phyloP scores from a whole-genome alignment of 768 basidiomycete genomes.

The Clavaria fumosa region DNA sequence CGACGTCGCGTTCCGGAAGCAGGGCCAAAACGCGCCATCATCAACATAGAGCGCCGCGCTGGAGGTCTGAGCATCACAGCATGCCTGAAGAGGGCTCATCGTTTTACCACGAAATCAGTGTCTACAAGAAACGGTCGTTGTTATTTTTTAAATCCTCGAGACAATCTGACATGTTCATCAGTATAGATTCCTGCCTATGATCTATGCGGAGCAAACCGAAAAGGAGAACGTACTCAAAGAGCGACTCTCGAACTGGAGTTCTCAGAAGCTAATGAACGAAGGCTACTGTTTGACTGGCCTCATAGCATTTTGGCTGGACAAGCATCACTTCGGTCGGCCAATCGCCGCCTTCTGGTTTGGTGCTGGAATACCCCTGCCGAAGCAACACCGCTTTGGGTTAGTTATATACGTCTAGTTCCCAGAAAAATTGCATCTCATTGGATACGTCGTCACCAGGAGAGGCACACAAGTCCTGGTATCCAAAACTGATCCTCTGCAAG shows the following conservation, averaged over 20 bases:
- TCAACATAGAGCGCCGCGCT: conserved; percentile 6
- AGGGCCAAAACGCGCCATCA: neutral
- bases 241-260: conserved; percentile 53
- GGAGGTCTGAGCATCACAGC: no score
- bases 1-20: conserved; percentile 27
- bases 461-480: conserved; percentile 58
- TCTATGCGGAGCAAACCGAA: conserved; percentile 50
- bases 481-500: conserved; percentile 42
- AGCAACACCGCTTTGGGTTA: conserved; percentile 61
- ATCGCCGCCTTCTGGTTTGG: conserved; percentile 52
- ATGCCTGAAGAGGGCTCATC: conserved; percentile 24
- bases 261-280: conserved; percentile 42
- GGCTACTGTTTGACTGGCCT: conserved; percentile 60
- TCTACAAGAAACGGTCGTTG: conserved; percentile 37
- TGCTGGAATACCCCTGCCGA: conserved; percentile 44
- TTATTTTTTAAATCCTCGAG: no score
- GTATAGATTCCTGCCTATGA: conserved; percentile 33
- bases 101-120: conserved; percentile 33
- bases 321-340: conserved; percentile 46
- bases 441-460: conserved; percentile 42
- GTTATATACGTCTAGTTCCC: no score
- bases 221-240: conserved; percentile 42
- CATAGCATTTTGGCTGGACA: conserved; percentile 51
- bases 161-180: no score
- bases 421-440: no score